Base-by-base conservation (phyloP, 768 basidiomycete genomes). In the Agaricus bisporus region DNA sequence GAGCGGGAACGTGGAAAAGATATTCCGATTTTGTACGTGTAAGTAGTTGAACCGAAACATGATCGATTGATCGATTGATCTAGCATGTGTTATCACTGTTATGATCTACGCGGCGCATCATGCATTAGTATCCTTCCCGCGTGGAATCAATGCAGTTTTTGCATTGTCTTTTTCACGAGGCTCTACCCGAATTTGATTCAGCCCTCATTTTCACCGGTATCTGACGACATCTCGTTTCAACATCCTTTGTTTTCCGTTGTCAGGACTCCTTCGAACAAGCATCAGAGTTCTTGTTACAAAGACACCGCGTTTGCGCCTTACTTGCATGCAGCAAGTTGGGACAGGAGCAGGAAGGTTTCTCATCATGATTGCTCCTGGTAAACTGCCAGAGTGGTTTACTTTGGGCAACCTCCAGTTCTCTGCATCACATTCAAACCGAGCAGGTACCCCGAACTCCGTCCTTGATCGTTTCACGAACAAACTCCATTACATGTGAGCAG, bases 381-480 rank as follows among this genome's bases (percentile, higher is more conserved):
- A 35, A 25, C 43, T 42, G 42, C 36, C 51, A 52, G 22, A 26
- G 26, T 9, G 20, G 35, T 22, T 15, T 15, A 18, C 15, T 35
- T 42, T 25, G 29, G 43, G 50, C 35, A 51, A 49, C 29, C 35
- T 26, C 26, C 38, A n/a, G n/a, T 39, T 50, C 38, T n/a, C 36
- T 20, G n/a, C 38, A 39, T 41, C 48, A 43, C 9, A 18, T 32
- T 20, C 50, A 51, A 36, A 25, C 50, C 50, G 50, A 44, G n/a
- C 18, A 51, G 36, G 28, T 43, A 43, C 35, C 35, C 8, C 28
- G 35, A 29, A 18, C 51, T 52, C 51, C 44, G 44, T 32, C 22
- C 26, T 54, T 46, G 52, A 54, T 54, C 32, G 52, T 54, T 54
- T 54, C 52, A 54, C 52, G 45, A 43, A 29, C 49, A 32, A 50